These are phyloP conservation scores for Ceratocystiopsis brevicomis DNA, from an alignment of 2,329 filamentous ascomycete species.

Conservation along the genomic window DNA sequence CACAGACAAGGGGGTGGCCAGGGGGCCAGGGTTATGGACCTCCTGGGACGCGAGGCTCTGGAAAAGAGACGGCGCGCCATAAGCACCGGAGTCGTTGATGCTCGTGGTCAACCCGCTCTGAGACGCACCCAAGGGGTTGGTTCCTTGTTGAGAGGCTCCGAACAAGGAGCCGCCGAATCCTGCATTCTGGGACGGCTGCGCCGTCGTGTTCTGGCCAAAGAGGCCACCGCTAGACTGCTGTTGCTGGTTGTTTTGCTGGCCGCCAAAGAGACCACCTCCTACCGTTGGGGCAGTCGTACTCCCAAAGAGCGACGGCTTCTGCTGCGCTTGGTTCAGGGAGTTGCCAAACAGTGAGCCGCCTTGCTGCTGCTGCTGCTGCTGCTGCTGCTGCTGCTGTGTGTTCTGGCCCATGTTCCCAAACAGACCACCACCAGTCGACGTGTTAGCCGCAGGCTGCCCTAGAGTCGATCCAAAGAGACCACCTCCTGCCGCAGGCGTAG, in stretches of 20 bases:
- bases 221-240: conserved; percentile 17
- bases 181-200: conserved; percentile 30
- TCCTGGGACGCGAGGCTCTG: conserved; percentile 46
- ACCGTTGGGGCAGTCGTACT: conserved; percentile 20
- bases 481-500: conserved; percentile 10
- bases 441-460: neutral
- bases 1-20: conserved; percentile 73
- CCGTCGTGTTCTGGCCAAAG: conserved; percentile 27
- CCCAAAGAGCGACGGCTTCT: conserved; percentile 38
- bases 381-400: conserved; percentile 16
- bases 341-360: conserved; percentile 25
- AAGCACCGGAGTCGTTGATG: conserved; percentile 68
- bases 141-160: conserved; percentile 25
- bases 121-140: conserved; percentile 27
- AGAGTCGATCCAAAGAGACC: conserved; percentile 20
- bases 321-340: conserved; percentile 28
- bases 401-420: conserved; percentile 27
- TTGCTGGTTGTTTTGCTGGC: conserved; percentile 19
- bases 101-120: conserved; percentile 53
- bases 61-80: conserved; percentile 77
- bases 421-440: conserved; percentile 22
- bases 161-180: conserved; percentile 37
- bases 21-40: conserved; percentile 58
- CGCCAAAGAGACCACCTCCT: conserved; percentile 36
- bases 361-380: conserved; percentile 17